Base-by-base conservation (phyloP, 257 asterid species). In the Solanum lignicaule region DNA sequence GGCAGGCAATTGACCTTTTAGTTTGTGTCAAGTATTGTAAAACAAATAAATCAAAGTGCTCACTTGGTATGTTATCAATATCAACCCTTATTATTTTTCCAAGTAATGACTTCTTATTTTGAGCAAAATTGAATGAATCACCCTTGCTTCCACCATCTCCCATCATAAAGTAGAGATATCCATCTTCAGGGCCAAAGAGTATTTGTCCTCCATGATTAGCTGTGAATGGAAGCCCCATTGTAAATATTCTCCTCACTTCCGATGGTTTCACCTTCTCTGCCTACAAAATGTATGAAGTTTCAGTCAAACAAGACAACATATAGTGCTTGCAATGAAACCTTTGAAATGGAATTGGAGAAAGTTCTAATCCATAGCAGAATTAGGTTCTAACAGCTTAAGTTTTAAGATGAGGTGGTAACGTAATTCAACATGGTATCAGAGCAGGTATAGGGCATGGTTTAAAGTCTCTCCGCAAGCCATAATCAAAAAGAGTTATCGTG, bases 71-170 rank as follows among this genome's bases (percentile, higher is more conserved):
- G 62, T 90, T 92, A 93, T 95, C 90, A 6, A 96, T 94, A 88
- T 96, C 97, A 18, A 96, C 92, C 91, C 99, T 93, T 91, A 95
- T 72, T 75, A 96, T 95, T 90, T 96, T 96, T 36, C 99, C 98
- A 6, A 96, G 98, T 72, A 96, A 85, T 6, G 99, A 95, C 87
- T 94, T 95, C 90, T 96, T 96, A 27, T 94, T 96, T 91, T 96
- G 99, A 5, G 99, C 93, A 86, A 96, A 96, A 48, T 95, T 94
- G 74, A 87, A 93, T 13, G 95, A 95, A 74, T 96, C 98, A 38
- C 95, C 98, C 89, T 94, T 96, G 85, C 95, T 89, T 36, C 98
- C 98, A 72, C 99, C 98, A 55, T 96, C 99, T 84, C 99, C 99
- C 92, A 93, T 79, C 99, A 96, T 96, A 66, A 93, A 75, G 86